Conservation (phyloP, 208 protist genomes). For the Leishmania aethiopica region DNA sequence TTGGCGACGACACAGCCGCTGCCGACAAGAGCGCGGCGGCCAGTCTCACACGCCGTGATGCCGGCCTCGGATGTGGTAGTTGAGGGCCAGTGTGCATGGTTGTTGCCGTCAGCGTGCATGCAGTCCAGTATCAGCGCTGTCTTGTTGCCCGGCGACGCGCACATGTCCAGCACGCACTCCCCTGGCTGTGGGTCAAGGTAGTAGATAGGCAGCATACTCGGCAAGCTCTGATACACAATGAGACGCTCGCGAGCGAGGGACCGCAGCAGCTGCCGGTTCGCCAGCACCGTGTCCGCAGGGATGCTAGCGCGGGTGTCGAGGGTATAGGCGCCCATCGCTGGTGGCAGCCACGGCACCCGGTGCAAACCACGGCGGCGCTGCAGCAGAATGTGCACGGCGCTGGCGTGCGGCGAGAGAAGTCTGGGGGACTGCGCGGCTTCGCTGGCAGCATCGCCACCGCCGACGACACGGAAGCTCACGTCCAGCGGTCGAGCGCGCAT, state of each 20-base stretch:
- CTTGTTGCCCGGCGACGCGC: constrained; percentile 88
- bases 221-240: constrained; percentile 68
- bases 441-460: neutral
- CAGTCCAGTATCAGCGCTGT: constrained; percentile 64
- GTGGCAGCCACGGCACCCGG: constrained; percentile 61
- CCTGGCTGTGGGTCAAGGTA: constrained; percentile 65
- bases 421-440: neutral
- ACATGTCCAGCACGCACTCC: constrained; percentile 82
- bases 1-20: constrained; percentile 63
- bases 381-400: constrained; percentile 37
- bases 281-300: constrained; percentile 40
- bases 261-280: constrained; percentile 61
- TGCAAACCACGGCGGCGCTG: constrained; percentile 41
- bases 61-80: neutral
- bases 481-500: constrained; percentile 55
- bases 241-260: constrained; percentile 63
- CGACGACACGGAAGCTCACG: constrained; percentile 60
- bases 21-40: neutral
- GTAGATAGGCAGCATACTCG: constrained; percentile 80
- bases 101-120: constrained; percentile 24
- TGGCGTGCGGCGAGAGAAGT: constrained; percentile 23
- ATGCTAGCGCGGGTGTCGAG: constrained; percentile 43
- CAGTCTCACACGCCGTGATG: constrained; percentile 1
- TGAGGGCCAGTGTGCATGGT: neutral
- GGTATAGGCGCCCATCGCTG: constrained; percentile 55